phyloP scores from a whole-genome alignment of 2,329 filamentous ascomycete genomes.

The Fonsecaea pedrosoi region DNA sequence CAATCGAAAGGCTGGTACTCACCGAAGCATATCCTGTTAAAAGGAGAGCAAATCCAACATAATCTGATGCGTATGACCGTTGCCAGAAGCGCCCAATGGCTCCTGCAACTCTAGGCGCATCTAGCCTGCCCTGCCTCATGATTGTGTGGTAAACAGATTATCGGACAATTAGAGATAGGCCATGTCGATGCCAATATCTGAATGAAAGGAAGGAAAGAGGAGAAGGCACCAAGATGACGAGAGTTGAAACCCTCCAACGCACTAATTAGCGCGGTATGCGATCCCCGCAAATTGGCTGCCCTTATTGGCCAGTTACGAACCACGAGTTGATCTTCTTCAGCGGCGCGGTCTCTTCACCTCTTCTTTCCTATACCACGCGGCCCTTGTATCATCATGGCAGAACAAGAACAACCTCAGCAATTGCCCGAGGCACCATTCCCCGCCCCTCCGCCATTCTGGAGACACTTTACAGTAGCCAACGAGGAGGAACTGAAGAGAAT shows the following conservation, averaged over 20 bases:
- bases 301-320: constrained; percentile 29
- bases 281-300: constrained; percentile 37
- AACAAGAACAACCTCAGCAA: constrained; percentile 48
- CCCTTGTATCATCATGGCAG: constrained; percentile 44
- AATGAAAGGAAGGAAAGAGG: neutral
- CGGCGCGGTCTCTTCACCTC: neutral
- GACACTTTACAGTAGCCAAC: constrained; percentile 81
- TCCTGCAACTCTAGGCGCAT: constrained; percentile 49
- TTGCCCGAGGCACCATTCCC: constrained; percentile 73
- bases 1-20: neutral
- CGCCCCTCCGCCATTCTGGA: constrained; percentile 87
- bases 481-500: constrained; percentile 64
- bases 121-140: constrained; percentile 23
- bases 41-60: constrained; percentile 77
- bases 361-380: neutral
- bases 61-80: constrained; percentile 87
- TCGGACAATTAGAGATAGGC: neutral
- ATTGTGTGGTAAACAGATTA: neutral
- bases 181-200: constrained; percentile 1
- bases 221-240: neutral
- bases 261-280: constrained; percentile 1
- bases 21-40: constrained; percentile 65
- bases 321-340: neutral
- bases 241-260: neutral
- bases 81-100: constrained; percentile 60